phyloP scores from a whole-genome alignment of 306 rosid genomes.

The Trifolium subterraneum region DNA sequence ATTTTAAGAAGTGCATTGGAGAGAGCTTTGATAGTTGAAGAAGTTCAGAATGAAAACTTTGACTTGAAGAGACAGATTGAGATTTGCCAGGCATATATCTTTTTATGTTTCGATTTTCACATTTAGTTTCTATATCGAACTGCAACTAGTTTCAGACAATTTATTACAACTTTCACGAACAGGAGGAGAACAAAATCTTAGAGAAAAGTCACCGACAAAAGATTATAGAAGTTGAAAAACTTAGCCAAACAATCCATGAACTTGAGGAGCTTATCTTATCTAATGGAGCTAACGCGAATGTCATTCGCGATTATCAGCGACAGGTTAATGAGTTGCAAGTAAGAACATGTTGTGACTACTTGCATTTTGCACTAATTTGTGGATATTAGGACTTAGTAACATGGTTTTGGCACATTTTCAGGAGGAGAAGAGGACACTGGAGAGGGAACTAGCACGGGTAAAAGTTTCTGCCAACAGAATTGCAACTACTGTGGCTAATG shows the following conservation, averaged over 20 bases:
- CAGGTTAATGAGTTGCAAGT: conserved; percentile 74
- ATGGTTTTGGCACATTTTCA: conserved; percentile 40
- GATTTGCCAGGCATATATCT: conserved; percentile 77
- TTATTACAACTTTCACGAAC: conserved; percentile 41
- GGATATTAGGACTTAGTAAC: conserved; percentile 32
- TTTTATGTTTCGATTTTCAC: conserved; percentile 34
- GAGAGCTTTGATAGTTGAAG: conserved; percentile 94
- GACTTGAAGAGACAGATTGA: conserved; percentile 98
- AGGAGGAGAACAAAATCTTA: conserved; percentile 93
- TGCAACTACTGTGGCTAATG: conserved; percentile 86
- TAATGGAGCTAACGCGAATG: conserved; percentile 75
- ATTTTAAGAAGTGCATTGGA: conserved; percentile 84
- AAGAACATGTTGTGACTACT: conserved; percentile 34
- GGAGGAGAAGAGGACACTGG: conserved; percentile 93
- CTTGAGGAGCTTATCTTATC: conserved; percentile 89
- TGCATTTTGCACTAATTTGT: conserved; percentile 8
- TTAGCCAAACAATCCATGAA: conserved; percentile 83
- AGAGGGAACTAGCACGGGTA: conserved; percentile 85
- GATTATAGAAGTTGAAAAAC: conserved; percentile 89
- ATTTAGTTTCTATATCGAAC: conserved; percentile 19
- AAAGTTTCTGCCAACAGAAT: conserved; percentile 85
- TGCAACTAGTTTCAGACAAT: conserved; percentile 22
- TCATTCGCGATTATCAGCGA: conserved; percentile 74
- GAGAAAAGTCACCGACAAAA: conserved; percentile 92
- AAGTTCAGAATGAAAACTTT: conserved; percentile 90